Base-by-base conservation (phyloP, 108 stramenopile species). In the Fragilariopsis cylindrus region DNA sequence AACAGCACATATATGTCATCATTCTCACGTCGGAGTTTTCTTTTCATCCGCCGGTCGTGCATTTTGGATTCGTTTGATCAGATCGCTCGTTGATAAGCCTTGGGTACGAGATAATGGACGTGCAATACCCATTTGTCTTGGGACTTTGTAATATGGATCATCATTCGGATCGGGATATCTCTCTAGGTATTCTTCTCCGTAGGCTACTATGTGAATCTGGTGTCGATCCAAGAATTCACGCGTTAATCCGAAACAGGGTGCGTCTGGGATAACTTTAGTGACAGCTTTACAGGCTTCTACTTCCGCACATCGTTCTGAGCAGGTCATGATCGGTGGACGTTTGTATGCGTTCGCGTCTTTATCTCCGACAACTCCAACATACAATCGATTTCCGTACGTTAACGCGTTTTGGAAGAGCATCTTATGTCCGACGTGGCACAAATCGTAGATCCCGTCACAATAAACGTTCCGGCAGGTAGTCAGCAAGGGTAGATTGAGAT, bases 221-320 rank as follows among this genome's bases (percentile, higher is more conserved):
- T 96, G 96, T 58, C 85, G 82, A 60, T 93, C 90, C 53, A 96
- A 62, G 71, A 96, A 96, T 57, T 92, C 96, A 63, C 84, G 64
- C 3, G 92, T 92, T 45, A 96, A 66, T 7, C 93, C 96, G 74
- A 92, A 92, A 69, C 96, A 96, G 4, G 96, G 96, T 46, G 89
- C 88, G 76, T 96, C 88, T 11, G 80, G 87, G 54, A 96, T 94
- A 65, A 96, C 93, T 74, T 94, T 96, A 4, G 93, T 94, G 48
- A 96, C 96, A 54, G 89, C 88, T 72, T 96, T 96, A 82, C 92
- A 93, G 4, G 88, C 93, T 83, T 92, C 92, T 9, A 96, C 96
- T 76, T 94, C 96, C 21, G 93, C 96, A 75, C 92, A 93, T 48
- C 96, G 85, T 84, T 96, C 96, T 43, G 74, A 88, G 30, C 78